Evolutionary conservation across 192 early-diverging fungal genomes (phyloP).

Genomic region (Phycomyces nitens): DNA sequence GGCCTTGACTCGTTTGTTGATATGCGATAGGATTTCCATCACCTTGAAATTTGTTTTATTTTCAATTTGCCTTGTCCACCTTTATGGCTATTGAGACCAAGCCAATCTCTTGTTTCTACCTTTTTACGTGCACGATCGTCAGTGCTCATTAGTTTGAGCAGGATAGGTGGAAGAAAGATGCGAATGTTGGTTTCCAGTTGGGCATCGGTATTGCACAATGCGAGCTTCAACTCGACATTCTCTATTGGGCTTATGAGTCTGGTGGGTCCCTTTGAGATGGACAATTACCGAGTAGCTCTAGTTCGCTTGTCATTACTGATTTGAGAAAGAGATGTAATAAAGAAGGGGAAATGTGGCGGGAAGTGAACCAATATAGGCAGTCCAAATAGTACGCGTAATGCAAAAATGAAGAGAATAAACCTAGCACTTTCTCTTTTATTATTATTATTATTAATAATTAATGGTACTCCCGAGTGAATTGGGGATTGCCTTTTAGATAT

Average conservation of each 20-base stretch:
- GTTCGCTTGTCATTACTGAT: constrained; percentile 20
- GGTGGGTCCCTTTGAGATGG: neutral
- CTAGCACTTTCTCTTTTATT: neutral
- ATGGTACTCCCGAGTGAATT: too few relatives aligned
- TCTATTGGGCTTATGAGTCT: constrained; percentile 37
- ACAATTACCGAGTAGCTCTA: constrained; percentile 31
- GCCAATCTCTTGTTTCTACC: too few relatives aligned
- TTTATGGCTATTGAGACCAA: too few relatives aligned
- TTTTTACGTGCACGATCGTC: constrained; percentile 42
- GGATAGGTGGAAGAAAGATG: constrained; percentile 64
- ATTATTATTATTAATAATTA: too few relatives aligned
- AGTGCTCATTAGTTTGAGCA: constrained; percentile 62
- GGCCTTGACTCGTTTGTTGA: constrained; percentile 79
- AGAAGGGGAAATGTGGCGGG: neutral
- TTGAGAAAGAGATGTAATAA: neutral
- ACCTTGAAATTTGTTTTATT: constrained; percentile 43
- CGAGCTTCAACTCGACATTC: constrained; percentile 74
- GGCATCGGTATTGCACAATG: constrained; percentile 62
- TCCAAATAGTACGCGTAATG: constrained; percentile 1
- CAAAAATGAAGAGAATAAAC: neutral
- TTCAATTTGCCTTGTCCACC: too few relatives aligned
- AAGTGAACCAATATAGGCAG: neutral
- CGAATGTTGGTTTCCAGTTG: constrained; percentile 59
- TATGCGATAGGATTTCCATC: constrained; percentile 73
- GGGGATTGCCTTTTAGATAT: neutral